Evolutionary conservation across 1,139 yeast genomes (phyloP).

Genomic region (Saccharomyces hybrid): DNA sequence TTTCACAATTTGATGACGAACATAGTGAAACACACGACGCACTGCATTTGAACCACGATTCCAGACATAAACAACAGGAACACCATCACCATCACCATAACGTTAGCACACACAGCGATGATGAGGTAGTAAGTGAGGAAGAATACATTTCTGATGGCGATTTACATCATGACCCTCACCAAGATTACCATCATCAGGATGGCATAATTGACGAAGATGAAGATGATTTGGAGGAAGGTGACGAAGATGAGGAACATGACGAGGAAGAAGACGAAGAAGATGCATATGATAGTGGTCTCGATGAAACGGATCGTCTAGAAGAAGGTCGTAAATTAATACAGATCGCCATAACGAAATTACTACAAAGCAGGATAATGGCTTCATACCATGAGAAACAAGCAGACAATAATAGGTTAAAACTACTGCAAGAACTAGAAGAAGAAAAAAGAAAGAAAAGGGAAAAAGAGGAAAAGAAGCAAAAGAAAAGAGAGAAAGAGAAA

Average conservation of each 20-base stretch:
- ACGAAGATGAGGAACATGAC: slow-evolving; percentile 1
- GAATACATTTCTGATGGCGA: slow-evolving; percentile 3
- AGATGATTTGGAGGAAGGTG: slow-evolving; percentile 18
- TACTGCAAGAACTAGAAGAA: slow-evolving; percentile 75
- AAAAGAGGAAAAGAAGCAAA: slow-evolving; percentile 62
- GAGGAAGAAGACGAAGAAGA: slow-evolving; percentile 34
- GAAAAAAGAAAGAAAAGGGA: slow-evolving; percentile 69
- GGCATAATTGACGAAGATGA: slow-evolving; percentile 8
- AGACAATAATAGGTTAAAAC: slow-evolving; percentile 63
- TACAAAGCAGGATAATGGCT: slow-evolving; percentile 61
- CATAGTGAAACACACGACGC: slow-evolving; percentile 23
- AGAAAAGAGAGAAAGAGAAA: slow-evolving; percentile 71
- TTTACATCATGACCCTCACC: not conserved
- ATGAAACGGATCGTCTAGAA: slow-evolving; percentile 58
- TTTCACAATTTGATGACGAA: slow-evolving; percentile 15
- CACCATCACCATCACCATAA: slow-evolving; percentile 6
- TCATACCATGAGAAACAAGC: slow-evolving; percentile 78
- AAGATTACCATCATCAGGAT: not conserved
- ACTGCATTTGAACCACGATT: slow-evolving; percentile 2
- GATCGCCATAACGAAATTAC: slow-evolving; percentile 64
- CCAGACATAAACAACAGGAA: slow-evolving; percentile 5
- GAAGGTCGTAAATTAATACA: slow-evolving; percentile 74
- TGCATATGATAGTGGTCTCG: slow-evolving; percentile 33
- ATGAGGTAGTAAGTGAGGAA: not conserved
- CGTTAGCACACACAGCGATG: not conserved